Evolutionary conservation across 257 asterid genomes (phyloP), one percentile per base, ranked within the genome.

Genomic region (Solanum phureja): DNA sequence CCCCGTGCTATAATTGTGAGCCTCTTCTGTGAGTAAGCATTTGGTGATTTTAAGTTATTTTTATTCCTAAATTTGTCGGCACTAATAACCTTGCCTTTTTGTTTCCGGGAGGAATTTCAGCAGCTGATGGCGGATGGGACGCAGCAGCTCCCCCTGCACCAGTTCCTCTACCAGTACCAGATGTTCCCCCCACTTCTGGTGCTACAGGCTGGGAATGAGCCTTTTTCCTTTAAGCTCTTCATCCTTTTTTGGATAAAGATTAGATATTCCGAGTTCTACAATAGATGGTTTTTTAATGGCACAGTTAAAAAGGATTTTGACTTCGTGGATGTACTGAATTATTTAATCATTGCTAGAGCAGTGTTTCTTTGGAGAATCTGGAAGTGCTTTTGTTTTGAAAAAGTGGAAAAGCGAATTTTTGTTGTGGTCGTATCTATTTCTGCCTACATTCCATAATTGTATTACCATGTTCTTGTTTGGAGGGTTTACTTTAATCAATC

Each of bases 51-150:
- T 3, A 29, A 79, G 27, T 79, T 14, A 14, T 44, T 79, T 8
- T 40, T 9, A 27, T 31, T 38, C 42, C 42, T 8, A 27, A 81
- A 49, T 49, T 49, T 49, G 42, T 37, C 2, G 16, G 6, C 42
- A 46, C 69, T 46, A 81, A 9, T 18, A 46, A 46, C 42, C 34
- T 81, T 27, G 10, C 8, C 3, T 42, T 13, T 11, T 79, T 14
- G 46, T 79, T 12, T 44, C 6, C 18, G 9, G 18, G 42, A 46
- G 3, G 68, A 46, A 46, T 18, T 46, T 18, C 85, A 24, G 40
- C 73, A 66, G 83, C 72, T 68, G 89, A 72, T 69, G 89, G 86
- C 3, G 89, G 87, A 66, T 87, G 89, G 89, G 89, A 87, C 0
- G 0, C 40, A 4, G 89, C 87, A 62, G 44, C 60, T 27, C 37